A percentile compares a stretch with the other conserved stretches of the same genome.
phyloP scores from a whole-genome alignment of 495 filamentous ascomycete genomes.

The Penicillium tannophilum region DNA sequence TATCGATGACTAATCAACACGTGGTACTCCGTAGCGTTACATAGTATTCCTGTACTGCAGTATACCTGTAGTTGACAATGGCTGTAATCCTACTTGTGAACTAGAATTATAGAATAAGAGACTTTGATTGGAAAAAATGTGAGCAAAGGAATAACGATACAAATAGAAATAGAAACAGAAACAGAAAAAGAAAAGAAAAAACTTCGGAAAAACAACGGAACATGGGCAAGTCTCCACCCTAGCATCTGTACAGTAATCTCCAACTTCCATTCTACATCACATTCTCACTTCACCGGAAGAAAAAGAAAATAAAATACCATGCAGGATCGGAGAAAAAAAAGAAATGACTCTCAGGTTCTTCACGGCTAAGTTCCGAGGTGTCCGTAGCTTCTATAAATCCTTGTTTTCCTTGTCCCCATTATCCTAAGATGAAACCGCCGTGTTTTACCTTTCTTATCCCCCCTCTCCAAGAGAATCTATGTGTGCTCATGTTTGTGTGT shows the following conservation, averaged over 20 bases:
- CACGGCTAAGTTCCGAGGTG: constrained; percentile 6
- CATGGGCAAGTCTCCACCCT: not conserved
- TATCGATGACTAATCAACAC: not conserved
- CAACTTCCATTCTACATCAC: not conserved
- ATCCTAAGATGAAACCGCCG: constrained; percentile 7
- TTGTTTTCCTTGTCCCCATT: not conserved
- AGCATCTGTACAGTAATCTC: not conserved
- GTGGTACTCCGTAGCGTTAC: not conserved
- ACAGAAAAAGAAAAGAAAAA: not conserved
- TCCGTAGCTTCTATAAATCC: not conserved
- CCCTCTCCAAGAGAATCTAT: not conserved
- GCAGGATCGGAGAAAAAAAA: not conserved
- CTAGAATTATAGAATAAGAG: no score
- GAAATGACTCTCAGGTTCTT: not conserved
- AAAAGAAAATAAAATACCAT: not conserved
- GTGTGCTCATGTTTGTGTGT: not conserved
- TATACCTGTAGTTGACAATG: no score
- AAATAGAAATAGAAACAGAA: not conserved
- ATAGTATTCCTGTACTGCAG: no score
- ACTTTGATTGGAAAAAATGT: not conserved
- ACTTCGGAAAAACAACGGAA: not conserved
- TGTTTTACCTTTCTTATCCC: not conserved
- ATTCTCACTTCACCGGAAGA: not conserved
- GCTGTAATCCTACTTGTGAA: no score
- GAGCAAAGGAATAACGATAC: not conserved